Conservation (phyloP, 2,329 filamentous ascomycete genomes). For the Dactylellina haptotyla region DNA sequence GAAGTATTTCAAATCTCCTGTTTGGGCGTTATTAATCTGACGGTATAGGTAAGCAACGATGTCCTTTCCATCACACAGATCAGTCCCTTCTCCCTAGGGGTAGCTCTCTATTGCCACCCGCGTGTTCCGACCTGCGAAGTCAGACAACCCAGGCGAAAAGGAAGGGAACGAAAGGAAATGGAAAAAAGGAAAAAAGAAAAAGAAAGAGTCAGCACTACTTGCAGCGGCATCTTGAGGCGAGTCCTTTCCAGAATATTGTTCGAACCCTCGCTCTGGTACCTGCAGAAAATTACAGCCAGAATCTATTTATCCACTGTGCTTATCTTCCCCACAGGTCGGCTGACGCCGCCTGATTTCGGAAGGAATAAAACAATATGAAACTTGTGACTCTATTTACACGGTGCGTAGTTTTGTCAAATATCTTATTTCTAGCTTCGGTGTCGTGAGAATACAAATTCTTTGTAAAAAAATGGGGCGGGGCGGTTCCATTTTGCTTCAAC, state of each 20-base stretch:
- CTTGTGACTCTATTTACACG: slow-evolving; percentile 26
- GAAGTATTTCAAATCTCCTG: slow-evolving; percentile 51
- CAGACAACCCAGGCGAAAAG: slow-evolving; percentile 12
- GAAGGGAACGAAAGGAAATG: too few species aligned
- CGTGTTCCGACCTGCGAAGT: slow-evolving; percentile 54
- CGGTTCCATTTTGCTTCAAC: slow-evolving; percentile 15
- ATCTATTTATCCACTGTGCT: slow-evolving; percentile 14
- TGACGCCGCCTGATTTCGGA: slow-evolving; percentile 19
- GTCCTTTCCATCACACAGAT: slow-evolving; percentile 13
- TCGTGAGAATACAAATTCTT: slow-evolving; percentile 44
- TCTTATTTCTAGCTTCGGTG: slow-evolving; percentile 12
- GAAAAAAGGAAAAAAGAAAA: too few species aligned
- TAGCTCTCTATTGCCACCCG: slow-evolving; percentile 48
- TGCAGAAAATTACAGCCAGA: slow-evolving; percentile 19
- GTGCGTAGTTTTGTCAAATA: slow-evolving; percentile 35
- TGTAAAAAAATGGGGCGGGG: slow-evolving; percentile 41
- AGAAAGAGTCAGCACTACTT: slow-evolving; percentile 29
- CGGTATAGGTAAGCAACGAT: slow-evolving; percentile 46
- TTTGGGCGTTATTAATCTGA: slow-evolving; percentile 44
- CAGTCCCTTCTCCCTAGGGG: slow-evolving; percentile 22
- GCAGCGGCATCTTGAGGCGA: slow-evolving; percentile 13
- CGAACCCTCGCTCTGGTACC: slow-evolving; percentile 10
- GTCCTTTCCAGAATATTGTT: slow-evolving; percentile 28
- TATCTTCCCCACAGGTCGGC: slow-evolving; percentile 9
- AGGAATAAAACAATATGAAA: slow-evolving; percentile 9